Conservation (phyloP, 371 early-diverging fungal genomes). For the Mucor indicus region DNA sequence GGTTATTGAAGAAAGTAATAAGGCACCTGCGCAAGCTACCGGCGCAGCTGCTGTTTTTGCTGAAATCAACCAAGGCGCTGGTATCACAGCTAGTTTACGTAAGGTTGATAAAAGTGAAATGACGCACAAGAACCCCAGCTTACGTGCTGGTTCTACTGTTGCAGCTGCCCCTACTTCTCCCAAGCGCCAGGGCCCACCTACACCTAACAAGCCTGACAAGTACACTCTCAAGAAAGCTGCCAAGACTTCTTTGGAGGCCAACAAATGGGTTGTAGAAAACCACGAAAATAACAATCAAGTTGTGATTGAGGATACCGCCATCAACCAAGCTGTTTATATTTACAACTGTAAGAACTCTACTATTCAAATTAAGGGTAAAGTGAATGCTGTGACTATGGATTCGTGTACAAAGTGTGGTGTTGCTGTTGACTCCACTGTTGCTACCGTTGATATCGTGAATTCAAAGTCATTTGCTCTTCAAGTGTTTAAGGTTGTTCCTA, state of each 20-base stretch:
- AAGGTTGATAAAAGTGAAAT: constrained; percentile 94
- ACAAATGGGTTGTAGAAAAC: constrained; percentile 93
- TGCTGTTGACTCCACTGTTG: constrained; percentile 80
- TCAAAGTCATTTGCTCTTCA: constrained; percentile 88
- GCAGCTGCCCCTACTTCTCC: constrained; percentile 28
- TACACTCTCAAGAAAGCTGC: constrained; percentile 76
- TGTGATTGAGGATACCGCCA: constrained; percentile 75
- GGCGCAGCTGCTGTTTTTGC: constrained; percentile 78
- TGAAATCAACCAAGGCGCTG: constrained; percentile 82
- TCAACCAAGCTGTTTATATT: constrained; percentile 90
- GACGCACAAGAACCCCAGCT: constrained; percentile 95
- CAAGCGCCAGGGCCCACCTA: constrained; percentile 59
- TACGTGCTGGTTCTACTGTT: constrained; percentile 68
- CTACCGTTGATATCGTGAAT: constrained; percentile 91
- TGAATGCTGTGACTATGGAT: constrained; percentile 87
- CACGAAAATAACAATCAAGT: constrained; percentile 74
- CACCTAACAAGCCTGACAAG: constrained; percentile 62
- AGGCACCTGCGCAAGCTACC: constrained; percentile 14
- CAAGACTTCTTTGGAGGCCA: constrained; percentile 79
- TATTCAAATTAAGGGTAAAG: constrained; percentile 87
- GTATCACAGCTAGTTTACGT: constrained; percentile 78
- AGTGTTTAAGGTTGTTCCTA: constrained; percentile 80
- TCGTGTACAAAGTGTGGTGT: constrained; percentile 87
- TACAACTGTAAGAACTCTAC: constrained; percentile 89
- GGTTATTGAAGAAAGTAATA: constrained; percentile 33